Base-by-base conservation (phyloP, 148 eudicot species). In the Gaultheria prostrata region DNA sequence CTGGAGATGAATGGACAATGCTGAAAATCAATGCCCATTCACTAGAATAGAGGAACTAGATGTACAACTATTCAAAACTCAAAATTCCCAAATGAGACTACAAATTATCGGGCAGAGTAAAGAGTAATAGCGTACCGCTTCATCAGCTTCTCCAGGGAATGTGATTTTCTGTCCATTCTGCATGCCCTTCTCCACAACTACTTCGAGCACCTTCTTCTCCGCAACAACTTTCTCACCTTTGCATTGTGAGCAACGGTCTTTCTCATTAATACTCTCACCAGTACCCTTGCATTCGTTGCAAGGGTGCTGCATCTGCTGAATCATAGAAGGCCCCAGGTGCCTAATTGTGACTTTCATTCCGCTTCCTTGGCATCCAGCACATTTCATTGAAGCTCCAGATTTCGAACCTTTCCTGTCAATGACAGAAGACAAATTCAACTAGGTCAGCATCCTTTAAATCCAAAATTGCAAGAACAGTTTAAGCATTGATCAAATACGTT, bases 261-360 rank as follows among this genome's bases (percentile, higher is more conserved):
- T 92, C 17, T 92, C 94, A 1, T 33, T 89, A 45, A 92, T 91
- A 0, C 88, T 86, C 86, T 93, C 97, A 17, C 97, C 94, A 18
- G 91, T 92, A 30, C 97, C 94, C 88, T 87, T 92, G 80, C 97
- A 92, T 28, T 92, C 97, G 70, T 91, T 92, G 85, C 97, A 93
- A 80, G 94, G 86, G 69, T 93, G 97, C 81, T 93, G 94, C 93
- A 91, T 90, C 77, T 91, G 97, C 86, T 93, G 94, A 35, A 93
- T 86, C 97, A 92, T 93, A 32, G 90, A 87, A 2, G 97, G 97
- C 13, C 91, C 93, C n/a, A 93, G 85, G 0, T 91, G 94, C 81
- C 97, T 92, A 65, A 89, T 87, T 7, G 93, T 86, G 17, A 91
- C 91, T 86, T 93, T 92, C 92, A 90, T 91, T 56, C 97, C 95